A percentile compares a stretch with the other conserved stretches of the same genome.
Conservation (phyloP, 1,139 yeast species). For the Geotrichum klebahnii region DNA sequence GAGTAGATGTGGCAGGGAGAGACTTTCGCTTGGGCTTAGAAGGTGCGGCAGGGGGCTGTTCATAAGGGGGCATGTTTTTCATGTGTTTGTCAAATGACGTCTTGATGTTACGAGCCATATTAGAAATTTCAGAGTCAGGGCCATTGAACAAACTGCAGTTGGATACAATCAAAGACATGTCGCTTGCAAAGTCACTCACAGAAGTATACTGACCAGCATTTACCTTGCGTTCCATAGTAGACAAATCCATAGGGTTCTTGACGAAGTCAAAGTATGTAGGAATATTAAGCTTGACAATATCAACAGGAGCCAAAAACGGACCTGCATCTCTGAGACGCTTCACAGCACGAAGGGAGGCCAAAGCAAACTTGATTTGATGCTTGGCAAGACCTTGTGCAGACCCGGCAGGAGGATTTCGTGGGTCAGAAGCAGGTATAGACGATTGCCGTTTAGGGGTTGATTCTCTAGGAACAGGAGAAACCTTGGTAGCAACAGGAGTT, state of each 20-base stretch:
- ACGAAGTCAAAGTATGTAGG: slow-evolving; percentile 86
- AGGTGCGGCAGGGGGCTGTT: slow-evolving; percentile 43
- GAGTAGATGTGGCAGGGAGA: slow-evolving; percentile 27
- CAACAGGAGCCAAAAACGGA: slow-evolving; percentile 89
- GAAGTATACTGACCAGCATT: slow-evolving; percentile 64
- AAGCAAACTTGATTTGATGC: slow-evolving; percentile 68
- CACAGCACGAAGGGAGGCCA: slow-evolving; percentile 53
- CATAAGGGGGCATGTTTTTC: slow-evolving; percentile 84
- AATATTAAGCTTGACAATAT: slow-evolving; percentile 77
- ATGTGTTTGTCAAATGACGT: slow-evolving; percentile 91
- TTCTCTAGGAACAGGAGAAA: not conserved
- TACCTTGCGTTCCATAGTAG: slow-evolving; percentile 82
- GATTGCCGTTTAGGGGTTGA: not conserved
- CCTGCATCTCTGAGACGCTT: slow-evolving; percentile 88
- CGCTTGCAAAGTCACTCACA: slow-evolving; percentile 65
- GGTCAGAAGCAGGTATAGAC: not conserved
- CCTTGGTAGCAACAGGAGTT: not conserved
- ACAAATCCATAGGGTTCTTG: slow-evolving; percentile 86
- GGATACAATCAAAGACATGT: slow-evolving; percentile 77
- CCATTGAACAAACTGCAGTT: slow-evolving; percentile 89
- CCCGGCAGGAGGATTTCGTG: slow-evolving; percentile 27
- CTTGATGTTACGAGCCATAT: slow-evolving; percentile 86
- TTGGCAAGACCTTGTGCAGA: slow-evolving; percentile 62
- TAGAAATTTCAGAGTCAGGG: slow-evolving; percentile 71
- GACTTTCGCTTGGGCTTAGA: slow-evolving; percentile 32